A percentile compares a stretch with the other conserved stretches of the same genome.
Evolutionary conservation across 495 filamentous ascomycete genomes (phyloP).

Genomic region (Lichina pygmaea): DNA sequence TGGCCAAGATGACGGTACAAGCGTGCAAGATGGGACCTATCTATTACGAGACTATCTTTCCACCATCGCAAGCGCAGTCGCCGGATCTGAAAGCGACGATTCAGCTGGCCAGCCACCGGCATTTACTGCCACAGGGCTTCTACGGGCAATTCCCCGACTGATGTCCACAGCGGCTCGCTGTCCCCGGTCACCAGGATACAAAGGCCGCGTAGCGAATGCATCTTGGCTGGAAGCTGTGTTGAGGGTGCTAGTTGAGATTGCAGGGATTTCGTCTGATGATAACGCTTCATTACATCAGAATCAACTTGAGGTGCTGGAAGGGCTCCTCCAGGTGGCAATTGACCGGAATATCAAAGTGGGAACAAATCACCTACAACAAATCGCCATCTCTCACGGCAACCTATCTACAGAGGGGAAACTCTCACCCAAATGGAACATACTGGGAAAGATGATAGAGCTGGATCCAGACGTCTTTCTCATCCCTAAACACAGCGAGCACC

Average conservation of each 20-base stretch:
- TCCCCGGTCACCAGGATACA: slow-evolving; percentile 4
- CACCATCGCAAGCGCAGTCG: background rate
- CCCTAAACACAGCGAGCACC: slow-evolving; percentile 12
- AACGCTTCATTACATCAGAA: background rate
- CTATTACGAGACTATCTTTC: background rate
- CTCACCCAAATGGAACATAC: slow-evolving; percentile 29
- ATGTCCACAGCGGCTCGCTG: slow-evolving; percentile 10
- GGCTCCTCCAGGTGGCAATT: slow-evolving; percentile 17
- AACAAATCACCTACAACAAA: slow-evolving; percentile 10
- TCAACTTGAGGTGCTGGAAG: slow-evolving; percentile 8
- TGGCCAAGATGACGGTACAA: slow-evolving; percentile 6
- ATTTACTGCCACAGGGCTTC: background rate
- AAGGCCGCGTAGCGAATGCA: slow-evolving; percentile 5
- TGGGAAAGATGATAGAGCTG: slow-evolving; percentile 31
- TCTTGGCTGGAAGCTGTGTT: slow-evolving; percentile 13
- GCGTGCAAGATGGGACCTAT: background rate
- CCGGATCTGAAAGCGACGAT: background rate
- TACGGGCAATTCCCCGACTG: slow-evolving; percentile 5
- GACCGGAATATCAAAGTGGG: slow-evolving; percentile 10
- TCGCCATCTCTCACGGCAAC: slow-evolving; percentile 18
- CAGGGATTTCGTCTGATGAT: background rate
- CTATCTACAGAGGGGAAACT: slow-evolving; percentile 13
- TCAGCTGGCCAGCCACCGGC: background rate
- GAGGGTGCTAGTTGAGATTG: slow-evolving; percentile 4
- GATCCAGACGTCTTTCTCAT: slow-evolving; percentile 42